Evolutionary conservation across 208 protist species (phyloP).

Genomic region (Leishmania tropica): DNA sequence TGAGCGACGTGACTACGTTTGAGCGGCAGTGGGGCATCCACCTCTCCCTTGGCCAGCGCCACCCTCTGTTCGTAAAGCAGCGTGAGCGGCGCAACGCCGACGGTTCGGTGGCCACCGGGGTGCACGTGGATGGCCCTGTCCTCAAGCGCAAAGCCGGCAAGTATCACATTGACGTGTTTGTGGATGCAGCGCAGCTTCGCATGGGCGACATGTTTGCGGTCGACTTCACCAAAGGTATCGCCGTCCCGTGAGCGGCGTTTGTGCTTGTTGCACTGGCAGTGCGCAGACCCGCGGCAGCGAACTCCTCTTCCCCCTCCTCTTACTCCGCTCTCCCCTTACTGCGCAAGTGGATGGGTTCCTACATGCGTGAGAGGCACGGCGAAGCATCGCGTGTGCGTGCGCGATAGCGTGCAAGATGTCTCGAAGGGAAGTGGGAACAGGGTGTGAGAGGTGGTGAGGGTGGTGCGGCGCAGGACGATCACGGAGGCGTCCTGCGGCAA

Average conservation of each 20-base stretch:
- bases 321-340: no score
- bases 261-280: no score
- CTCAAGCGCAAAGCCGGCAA: slow-evolving; percentile 87
- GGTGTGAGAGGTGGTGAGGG: no score
- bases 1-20: slow-evolving; percentile 91
- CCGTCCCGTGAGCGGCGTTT: slow-evolving; percentile 17
- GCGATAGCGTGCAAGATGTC: no score
- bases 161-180: slow-evolving; percentile 91
- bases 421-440: no score
- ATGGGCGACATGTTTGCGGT: slow-evolving; percentile 59
- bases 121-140: slow-evolving; percentile 68
- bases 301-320: no score
- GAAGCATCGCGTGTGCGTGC: no score
- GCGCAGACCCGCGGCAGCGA: no score
- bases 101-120: slow-evolving; percentile 45
- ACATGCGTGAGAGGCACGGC: no score
- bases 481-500: no score
- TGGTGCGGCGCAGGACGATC: no score
- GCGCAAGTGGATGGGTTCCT: no score
- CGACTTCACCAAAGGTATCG: slow-evolving; percentile 79
- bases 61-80: slow-evolving; percentile 92
- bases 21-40: slow-evolving; percentile 92
- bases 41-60: slow-evolving; percentile 85
- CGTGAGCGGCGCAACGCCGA: slow-evolving; percentile 64
- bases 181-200: slow-evolving; percentile 61